A percentile compares a stretch with the other conserved stretches of the same genome.
These are phyloP conservation scores for Colletotrichum cereale DNA, from an alignment of 2,329 filamentous ascomycete species.

Conservation along the genomic window DNA sequence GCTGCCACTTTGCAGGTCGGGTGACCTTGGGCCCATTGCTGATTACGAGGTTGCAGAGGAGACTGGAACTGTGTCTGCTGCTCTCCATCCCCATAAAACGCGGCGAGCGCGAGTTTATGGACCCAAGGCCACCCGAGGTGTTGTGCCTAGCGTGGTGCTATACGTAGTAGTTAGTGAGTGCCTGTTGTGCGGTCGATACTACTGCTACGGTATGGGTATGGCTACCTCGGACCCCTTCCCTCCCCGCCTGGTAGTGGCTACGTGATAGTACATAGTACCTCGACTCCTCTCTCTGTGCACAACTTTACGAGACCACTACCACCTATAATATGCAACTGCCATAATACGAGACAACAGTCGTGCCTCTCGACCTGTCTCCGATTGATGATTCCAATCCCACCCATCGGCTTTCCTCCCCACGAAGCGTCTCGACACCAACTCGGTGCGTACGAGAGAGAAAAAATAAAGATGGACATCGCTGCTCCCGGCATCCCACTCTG, in stretches of 20 bases:
- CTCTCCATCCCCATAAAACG: slow-evolving; percentile 37
- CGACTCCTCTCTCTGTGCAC: slow-evolving; percentile 8
- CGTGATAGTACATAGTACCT: too few relatives aligned
- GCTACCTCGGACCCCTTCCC: background rate
- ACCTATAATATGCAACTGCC: slow-evolving; percentile 6
- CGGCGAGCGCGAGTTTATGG: slow-evolving; percentile 12
- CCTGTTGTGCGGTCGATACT: background rate
- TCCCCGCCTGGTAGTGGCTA: too few relatives aligned
- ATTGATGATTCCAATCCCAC: slow-evolving; percentile 6
- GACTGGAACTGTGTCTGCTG: slow-evolving; percentile 18
- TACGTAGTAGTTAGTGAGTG: too few relatives aligned
- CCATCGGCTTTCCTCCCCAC: slow-evolving; percentile 5
- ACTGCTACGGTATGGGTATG: background rate
- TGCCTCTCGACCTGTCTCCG: slow-evolving; percentile 15
- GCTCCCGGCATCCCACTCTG: slow-evolving; percentile 30
- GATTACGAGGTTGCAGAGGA: slow-evolving; percentile 39
- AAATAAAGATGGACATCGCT: background rate
- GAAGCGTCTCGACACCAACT: slow-evolving; percentile 15
- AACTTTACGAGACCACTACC: slow-evolving; percentile 34
- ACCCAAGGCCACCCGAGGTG: slow-evolving; percentile 12
- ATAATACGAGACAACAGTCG: slow-evolving; percentile 13
- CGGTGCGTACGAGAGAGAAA: slow-evolving; percentile 1
- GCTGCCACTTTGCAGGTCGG: slow-evolving; percentile 26
- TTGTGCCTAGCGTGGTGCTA: too few relatives aligned
- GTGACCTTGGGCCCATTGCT: slow-evolving; percentile 33